Evolutionary conservation across 805 yeast species (phyloP).

Genomic region (Starmerella scarabaei): DNA sequence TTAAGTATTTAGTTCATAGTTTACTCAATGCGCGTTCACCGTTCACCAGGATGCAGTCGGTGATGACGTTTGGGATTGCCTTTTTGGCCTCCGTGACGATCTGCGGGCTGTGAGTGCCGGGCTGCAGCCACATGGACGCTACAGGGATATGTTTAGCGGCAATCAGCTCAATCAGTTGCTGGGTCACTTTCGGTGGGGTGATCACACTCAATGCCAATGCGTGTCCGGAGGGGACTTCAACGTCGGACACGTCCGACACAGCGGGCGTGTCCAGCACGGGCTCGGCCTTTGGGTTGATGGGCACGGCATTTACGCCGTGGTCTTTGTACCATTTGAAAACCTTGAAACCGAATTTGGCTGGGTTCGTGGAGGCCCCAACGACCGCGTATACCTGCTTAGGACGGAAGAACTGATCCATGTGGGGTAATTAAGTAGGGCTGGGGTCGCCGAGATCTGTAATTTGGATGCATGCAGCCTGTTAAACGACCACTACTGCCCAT

Average conservation of each 20-base stretch:
- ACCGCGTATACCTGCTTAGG: constrained; percentile 45
- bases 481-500: too few species aligned
- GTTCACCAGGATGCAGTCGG: constrained; percentile 56
- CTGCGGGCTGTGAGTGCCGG: constrained; percentile 53
- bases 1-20: background rate
- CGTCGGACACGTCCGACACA: constrained; percentile 19
- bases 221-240: constrained; percentile 17
- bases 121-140: constrained; percentile 69
- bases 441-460: too few species aligned
- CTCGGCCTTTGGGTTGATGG: constrained; percentile 47
- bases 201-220: constrained; percentile 47
- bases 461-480: too few species aligned
- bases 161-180: constrained; percentile 33
- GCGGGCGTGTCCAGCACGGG: constrained; percentile 37
- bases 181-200: constrained; percentile 58
- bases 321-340: constrained; percentile 54
- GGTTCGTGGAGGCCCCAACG: constrained; percentile 57
- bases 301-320: constrained; percentile 46
- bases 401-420: constrained; percentile 36
- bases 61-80: constrained; percentile 32
- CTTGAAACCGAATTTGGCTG: constrained; percentile 55
- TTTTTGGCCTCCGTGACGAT: constrained; percentile 29
- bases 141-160: constrained; percentile 26
- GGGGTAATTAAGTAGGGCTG: background rate
- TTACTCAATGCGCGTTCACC: constrained; percentile 33